These are phyloP conservation scores for Globisporangium irregulare DNA, from an alignment of 352 stramenopile genomes.

Conservation along the genomic window DNA sequence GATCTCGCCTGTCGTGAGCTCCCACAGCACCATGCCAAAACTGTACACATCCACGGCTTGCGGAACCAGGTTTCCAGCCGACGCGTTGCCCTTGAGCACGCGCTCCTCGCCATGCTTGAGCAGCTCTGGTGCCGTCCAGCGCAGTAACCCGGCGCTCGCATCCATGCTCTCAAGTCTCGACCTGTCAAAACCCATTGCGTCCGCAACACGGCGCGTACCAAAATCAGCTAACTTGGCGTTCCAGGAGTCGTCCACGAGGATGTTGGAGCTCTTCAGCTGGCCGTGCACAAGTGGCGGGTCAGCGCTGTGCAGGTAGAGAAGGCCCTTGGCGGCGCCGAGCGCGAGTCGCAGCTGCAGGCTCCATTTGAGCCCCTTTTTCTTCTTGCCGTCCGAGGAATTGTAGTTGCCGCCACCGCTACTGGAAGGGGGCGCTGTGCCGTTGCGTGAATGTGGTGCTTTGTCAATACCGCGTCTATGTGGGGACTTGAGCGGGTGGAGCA, in stretches of 20 bases:
- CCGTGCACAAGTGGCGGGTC: conserved; percentile 82
- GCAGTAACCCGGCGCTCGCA: conserved; percentile 49
- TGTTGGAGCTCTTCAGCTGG: conserved; percentile 87
- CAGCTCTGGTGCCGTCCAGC: conserved; percentile 78
- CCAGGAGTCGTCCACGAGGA: conserved; percentile 87
- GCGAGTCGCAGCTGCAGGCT: conserved; percentile 78
- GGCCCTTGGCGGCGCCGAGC: conserved; percentile 67
- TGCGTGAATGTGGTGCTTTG: conserved; percentile 17
- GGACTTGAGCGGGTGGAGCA: conserved; percentile 72
- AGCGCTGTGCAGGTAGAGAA: conserved; percentile 84
- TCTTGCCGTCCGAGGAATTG: conserved; percentile 27
- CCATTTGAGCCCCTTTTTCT: conserved; percentile 77
- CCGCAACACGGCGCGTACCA: conserved; percentile 72
- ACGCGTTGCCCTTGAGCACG: conserved; percentile 44
- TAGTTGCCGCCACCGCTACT: conserved; percentile 13
- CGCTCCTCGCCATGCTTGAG: conserved; percentile 76
- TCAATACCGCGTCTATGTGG: conserved; percentile 17
- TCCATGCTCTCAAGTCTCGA: conserved; percentile 61
- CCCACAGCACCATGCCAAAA: conserved; percentile 87
- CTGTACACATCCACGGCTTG: conserved; percentile 87
- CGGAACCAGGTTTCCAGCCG: conserved; percentile 26
- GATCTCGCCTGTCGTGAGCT: conserved; percentile 81
- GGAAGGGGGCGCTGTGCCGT: conserved; percentile 9
- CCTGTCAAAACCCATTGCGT: conserved; percentile 73
- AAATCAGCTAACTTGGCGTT: conserved; percentile 89